These are phyloP conservation scores for Epichloe gansuensis DNA, from an alignment of 2,329 filamentous ascomycete genomes.

Conservation along the genomic window DNA sequence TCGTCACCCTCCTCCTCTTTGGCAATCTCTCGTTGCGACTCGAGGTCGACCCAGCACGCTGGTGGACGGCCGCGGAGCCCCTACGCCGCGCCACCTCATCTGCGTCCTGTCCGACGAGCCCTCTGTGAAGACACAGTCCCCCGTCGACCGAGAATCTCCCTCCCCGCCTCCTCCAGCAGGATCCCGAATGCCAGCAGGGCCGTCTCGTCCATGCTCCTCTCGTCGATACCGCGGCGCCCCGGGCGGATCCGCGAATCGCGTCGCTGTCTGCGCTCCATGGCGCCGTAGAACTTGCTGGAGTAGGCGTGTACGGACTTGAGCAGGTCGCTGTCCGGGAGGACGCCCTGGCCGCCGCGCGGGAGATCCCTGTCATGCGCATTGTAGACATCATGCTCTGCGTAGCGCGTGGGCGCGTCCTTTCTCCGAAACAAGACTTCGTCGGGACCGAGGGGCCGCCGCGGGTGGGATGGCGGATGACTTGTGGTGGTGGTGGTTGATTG, in stretches of 20 bases:
- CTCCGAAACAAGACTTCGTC: slow-evolving; percentile 61
- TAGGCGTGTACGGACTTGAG: slow-evolving; percentile 59
- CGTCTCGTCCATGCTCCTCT: slow-evolving; percentile 63
- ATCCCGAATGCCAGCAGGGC: slow-evolving; percentile 65
- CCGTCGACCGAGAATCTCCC: slow-evolving; percentile 46
- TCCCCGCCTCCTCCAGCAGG: slow-evolving; percentile 57
- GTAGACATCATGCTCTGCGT: slow-evolving; percentile 61
- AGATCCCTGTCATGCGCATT: slow-evolving; percentile 48
- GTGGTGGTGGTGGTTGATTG: background rate
- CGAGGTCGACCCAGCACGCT: slow-evolving; percentile 11
- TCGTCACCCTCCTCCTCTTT: slow-evolving; percentile 22
- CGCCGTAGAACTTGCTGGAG: slow-evolving; percentile 52
- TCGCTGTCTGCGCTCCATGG: slow-evolving; percentile 17
- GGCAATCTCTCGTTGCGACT: slow-evolving; percentile 10
- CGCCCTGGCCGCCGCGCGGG: slow-evolving; percentile 29
- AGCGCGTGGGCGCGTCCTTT: slow-evolving; percentile 51
- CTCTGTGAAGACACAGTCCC: slow-evolving; percentile 63
- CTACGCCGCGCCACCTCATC: slow-evolving; percentile 9
- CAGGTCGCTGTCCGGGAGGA: slow-evolving; percentile 56
- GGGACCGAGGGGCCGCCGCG: slow-evolving; percentile 37
- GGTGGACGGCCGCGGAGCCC: slow-evolving; percentile 12
- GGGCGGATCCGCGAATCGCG: slow-evolving; percentile 1
- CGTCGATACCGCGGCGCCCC: slow-evolving; percentile 27
- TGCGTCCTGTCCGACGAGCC: slow-evolving; percentile 11
- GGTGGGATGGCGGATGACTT: slow-evolving; percentile 15